Conservation (phyloP, 2,329 filamentous ascomycete genomes). For the Fusarium dimerum region DNA sequence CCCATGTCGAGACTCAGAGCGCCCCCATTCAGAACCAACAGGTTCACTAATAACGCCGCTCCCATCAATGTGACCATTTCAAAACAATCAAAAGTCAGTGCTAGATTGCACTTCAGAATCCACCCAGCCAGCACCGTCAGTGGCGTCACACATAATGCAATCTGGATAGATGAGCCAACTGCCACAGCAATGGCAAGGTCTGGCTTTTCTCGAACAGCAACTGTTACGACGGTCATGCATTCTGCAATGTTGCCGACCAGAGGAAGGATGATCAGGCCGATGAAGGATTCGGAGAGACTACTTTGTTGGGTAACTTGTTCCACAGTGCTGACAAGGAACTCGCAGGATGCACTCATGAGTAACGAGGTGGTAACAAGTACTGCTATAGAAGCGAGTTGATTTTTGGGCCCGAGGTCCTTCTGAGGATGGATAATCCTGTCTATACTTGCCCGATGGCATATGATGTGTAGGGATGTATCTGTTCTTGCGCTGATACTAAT, state of each 20-base stretch:
- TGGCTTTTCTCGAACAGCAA: constrained; percentile 61
- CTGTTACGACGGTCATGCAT: constrained; percentile 62
- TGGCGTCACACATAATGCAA: constrained; percentile 61
- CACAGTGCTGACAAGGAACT: constrained; percentile 62
- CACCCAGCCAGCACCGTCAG: constrained; percentile 62
- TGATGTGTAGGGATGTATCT: background rate
- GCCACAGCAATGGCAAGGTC: constrained; percentile 63
- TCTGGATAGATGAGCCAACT: constrained; percentile 62
- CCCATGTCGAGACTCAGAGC: constrained; percentile 62
- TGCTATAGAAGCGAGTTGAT: constrained; percentile 44
- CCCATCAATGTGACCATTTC: constrained; percentile 74
- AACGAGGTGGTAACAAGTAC: constrained; percentile 55
- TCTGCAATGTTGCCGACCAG: constrained; percentile 65
- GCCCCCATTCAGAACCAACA: constrained; percentile 72
- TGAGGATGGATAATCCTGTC: background rate
- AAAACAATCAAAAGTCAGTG: constrained; percentile 74
- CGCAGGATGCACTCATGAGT: constrained; percentile 60
- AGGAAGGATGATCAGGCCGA: constrained; percentile 62
- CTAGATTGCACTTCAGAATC: constrained; percentile 55
- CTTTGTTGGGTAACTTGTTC: constrained; percentile 52
- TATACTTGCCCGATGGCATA: too few species aligned
- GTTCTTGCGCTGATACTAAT: constrained; percentile 11
- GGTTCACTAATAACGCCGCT: constrained; percentile 71
- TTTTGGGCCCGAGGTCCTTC: constrained; percentile 11
- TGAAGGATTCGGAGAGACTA: constrained; percentile 56